phyloP scores from a whole-genome alignment of 1,139 yeast species.

The Geotrichum reessii region DNA sequence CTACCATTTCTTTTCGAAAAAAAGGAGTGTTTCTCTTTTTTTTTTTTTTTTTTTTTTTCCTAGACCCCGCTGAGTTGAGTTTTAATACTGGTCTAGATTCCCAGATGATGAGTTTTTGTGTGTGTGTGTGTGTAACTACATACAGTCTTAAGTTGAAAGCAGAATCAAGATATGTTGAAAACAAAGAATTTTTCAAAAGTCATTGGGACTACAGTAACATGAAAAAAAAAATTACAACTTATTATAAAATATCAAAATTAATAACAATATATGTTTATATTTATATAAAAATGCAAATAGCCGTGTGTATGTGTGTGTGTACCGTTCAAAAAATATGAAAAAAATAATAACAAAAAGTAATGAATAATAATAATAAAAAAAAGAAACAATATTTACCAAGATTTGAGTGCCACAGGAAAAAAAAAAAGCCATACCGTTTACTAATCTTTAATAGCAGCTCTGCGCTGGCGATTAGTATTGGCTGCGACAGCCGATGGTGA shows the following conservation, averaged over 20 bases:
- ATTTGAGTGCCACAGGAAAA: neutral
- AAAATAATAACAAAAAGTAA: neutral
- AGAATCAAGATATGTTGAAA: too few relatives aligned
- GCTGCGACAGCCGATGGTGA: neutral
- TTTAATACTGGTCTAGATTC: too few relatives aligned
- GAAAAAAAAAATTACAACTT: too few relatives aligned
- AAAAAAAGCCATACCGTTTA: neutral
- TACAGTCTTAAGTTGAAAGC: too few relatives aligned
- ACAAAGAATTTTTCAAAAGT: too few relatives aligned
- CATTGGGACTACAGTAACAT: too few relatives aligned
- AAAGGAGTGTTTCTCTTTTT: neutral
- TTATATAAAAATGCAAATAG: too few relatives aligned
- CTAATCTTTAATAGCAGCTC: neutral
- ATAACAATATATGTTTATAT: too few relatives aligned
- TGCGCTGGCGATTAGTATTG: neutral
- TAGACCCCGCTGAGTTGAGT: too few relatives aligned
- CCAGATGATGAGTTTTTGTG: too few relatives aligned
- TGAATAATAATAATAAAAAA: neutral
- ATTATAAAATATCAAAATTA: too few relatives aligned
- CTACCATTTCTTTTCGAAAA: neutral
- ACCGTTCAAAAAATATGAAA: neutral
- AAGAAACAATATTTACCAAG: neutral
- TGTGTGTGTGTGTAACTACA: too few relatives aligned
- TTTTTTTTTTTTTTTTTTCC: neutral
- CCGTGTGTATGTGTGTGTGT: neutral